Evolutionary conservation across 1,284 basidiomycete genomes (phyloP).

Genomic region (Peniophora sp.): DNA sequence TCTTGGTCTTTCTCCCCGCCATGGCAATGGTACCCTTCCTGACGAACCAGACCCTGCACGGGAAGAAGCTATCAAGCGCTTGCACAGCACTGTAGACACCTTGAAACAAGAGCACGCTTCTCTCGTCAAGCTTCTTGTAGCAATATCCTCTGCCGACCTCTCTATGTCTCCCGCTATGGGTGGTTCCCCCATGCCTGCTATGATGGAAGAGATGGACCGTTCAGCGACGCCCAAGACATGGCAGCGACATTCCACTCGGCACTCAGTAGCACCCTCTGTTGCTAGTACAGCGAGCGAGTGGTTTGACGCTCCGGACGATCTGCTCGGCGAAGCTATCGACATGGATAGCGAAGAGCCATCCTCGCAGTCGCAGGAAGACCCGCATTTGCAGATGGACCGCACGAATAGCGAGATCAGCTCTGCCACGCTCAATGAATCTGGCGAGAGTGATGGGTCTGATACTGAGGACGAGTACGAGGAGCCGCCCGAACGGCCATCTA

Average conservation of each 20-base stretch:
- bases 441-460: constrained; percentile 29
- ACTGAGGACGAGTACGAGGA: constrained; percentile 22
- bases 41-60: too few species aligned
- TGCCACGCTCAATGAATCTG: not conserved
- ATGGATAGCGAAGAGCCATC: not conserved
- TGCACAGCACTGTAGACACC: constrained; percentile 25
- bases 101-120: constrained; percentile 54
- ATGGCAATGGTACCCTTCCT: too few species aligned
- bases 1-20: too few species aligned
- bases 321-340: constrained; percentile 36
- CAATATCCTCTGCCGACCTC: constrained; percentile 28
- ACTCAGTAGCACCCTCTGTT: constrained; percentile 46
- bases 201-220: constrained; percentile 38
- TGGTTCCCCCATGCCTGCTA: constrained; percentile 35
- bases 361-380: not conserved
- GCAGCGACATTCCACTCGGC: constrained; percentile 29
- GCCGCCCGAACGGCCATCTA: not conserved
- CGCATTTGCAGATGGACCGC: not conserved
- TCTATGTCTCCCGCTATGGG: constrained; percentile 22
- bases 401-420: not conserved
- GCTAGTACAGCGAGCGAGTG: constrained; percentile 58
- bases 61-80: not conserved
- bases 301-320: constrained; percentile 60
- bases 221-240: constrained; percentile 15
- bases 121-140: constrained; percentile 38